Percentiles rank a stretch among this genome's conserved stretches.
Evolutionary conservation across 352 stramenopile species (phyloP).

Genomic region (Phytophthora citrophthora): DNA sequence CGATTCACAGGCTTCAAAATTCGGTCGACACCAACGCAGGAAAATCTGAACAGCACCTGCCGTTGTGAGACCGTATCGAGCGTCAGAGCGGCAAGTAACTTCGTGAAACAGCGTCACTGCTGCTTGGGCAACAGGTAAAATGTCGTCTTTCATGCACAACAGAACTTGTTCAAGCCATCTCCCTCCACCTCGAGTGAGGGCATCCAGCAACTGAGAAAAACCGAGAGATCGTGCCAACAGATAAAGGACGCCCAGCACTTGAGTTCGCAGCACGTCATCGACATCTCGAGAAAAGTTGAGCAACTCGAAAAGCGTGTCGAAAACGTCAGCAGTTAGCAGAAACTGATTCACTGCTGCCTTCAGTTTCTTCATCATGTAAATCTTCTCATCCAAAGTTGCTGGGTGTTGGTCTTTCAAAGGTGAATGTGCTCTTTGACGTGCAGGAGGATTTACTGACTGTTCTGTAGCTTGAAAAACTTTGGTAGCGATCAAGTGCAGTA

Average conservation of each 20-base stretch:
- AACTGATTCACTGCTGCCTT: conserved; percentile 29
- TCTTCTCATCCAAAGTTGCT: conserved; percentile 15
- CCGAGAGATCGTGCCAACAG: conserved; percentile 52
- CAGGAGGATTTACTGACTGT: conserved; percentile 2
- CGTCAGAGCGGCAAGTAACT: conserved; percentile 58
- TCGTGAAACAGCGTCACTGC: conserved; percentile 67
- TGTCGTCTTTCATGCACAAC: conserved; percentile 43
- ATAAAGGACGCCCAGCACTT: conserved; percentile 33
- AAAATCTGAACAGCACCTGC: conserved; percentile 62
- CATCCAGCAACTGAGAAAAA: conserved; percentile 60
- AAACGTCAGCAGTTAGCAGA: conserved; percentile 36
- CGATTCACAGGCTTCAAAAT: conserved; percentile 32
- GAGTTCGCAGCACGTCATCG: conserved; percentile 11
- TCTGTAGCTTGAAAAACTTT: conserved; percentile 26
- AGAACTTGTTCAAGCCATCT: conserved; percentile 56
- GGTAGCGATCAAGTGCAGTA: conserved; percentile 18
- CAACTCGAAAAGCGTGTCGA: conserved; percentile 49
- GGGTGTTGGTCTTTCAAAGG: neutral
- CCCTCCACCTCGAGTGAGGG: conserved; percentile 60
- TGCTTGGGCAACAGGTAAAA: conserved; percentile 38
- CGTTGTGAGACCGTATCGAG: conserved; percentile 63
- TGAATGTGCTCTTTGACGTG: conserved; percentile 2
- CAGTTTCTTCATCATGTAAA: conserved; percentile 30
- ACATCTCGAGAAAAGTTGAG: conserved; percentile 24
- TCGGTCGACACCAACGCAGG: conserved; percentile 46